These are phyloP conservation scores for Bassia scoparia DNA, from an alignment of 148 eudicot species.

Conservation along the genomic window DNA sequence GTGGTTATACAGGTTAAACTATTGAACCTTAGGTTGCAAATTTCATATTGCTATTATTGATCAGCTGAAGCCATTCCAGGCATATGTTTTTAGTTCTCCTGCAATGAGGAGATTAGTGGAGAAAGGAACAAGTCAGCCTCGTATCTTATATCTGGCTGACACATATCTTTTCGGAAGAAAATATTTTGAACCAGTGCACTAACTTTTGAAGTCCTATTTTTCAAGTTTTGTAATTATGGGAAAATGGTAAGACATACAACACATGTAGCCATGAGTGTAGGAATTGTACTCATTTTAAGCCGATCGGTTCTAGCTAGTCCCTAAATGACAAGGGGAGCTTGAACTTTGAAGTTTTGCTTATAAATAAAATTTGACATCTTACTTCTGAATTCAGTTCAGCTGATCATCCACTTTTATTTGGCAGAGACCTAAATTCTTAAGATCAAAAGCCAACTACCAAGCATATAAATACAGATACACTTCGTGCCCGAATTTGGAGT, in stretches of 20 bases:
- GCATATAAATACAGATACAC: conserved; percentile 77
- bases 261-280: no score
- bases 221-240: not conserved
- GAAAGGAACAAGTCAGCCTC: no score
- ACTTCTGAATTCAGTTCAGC: not conserved
- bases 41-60: no score
- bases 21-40: no score
- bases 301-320: not conserved
- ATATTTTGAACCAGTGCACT: not conserved
- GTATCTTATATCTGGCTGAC: not conserved
- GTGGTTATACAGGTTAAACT: no score
- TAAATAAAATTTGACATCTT: not conserved
- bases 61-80: no score
- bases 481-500: conserved; percentile 84
- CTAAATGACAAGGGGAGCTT: not conserved
- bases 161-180: not conserved
- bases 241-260: not conserved
- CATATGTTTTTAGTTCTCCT: not conserved
- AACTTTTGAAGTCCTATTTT: not conserved
- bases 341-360: not conserved
- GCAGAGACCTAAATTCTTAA: conserved; percentile 76
- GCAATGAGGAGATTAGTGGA: not conserved
- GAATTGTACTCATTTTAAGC: not conserved
- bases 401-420: conserved; percentile 25
- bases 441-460: conserved; percentile 69